These are phyloP conservation scores for Penicillium salamii DNA, from an alignment of 495 filamentous ascomycete species.

Conservation along the genomic window DNA sequence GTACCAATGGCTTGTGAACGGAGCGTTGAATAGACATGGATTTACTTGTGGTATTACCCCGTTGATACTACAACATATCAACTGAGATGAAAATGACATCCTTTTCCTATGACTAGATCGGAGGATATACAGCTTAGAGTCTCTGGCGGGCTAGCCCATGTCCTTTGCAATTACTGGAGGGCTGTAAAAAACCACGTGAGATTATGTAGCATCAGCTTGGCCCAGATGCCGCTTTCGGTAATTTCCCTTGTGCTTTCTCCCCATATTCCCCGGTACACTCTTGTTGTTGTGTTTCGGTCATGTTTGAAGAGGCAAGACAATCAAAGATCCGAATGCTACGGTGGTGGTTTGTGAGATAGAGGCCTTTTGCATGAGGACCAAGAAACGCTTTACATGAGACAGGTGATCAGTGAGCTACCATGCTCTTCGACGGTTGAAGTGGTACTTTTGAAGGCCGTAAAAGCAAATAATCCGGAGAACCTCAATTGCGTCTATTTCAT, in stretches of 20 bases:
- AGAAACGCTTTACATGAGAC: no score
- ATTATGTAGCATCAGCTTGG: background rate
- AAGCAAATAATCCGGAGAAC: no score
- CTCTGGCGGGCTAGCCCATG: background rate
- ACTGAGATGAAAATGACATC: background rate
- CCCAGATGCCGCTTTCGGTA: background rate
- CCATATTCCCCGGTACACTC: no score
- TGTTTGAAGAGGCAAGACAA: background rate
- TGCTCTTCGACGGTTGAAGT: no score
- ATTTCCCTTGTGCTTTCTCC: background rate
- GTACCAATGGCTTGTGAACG: no score
- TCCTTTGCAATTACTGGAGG: background rate
- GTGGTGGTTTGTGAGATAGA: conserved; percentile 3
- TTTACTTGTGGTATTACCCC: no score
- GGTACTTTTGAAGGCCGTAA: no score
- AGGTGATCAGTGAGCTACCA: no score
- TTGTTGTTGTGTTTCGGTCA: no score
- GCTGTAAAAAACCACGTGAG: background rate
- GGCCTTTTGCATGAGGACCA: background rate
- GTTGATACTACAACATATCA: no score
- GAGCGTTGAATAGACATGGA: no score
- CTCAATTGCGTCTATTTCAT: no score
- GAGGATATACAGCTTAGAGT: background rate
- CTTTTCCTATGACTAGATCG: background rate
- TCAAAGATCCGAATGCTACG: background rate